These are phyloP conservation scores for Tilletia horrida DNA, from an alignment of 1,284 basidiomycete species.

Conservation along the genomic window DNA sequence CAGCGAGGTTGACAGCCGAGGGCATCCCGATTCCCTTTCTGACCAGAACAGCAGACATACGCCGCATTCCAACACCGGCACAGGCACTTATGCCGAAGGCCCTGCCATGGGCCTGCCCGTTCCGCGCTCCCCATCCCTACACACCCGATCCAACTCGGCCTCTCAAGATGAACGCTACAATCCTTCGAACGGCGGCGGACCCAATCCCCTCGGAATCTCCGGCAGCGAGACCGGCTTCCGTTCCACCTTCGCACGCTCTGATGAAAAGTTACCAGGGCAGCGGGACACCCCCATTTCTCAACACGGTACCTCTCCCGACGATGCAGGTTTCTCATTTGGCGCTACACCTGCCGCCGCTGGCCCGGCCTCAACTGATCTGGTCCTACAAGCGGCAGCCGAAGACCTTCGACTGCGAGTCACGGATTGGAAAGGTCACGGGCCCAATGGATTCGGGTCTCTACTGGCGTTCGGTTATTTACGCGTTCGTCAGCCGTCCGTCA, in stretches of 20 bases:
- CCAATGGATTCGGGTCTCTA: constrained; percentile 74
- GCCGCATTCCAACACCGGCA: not conserved
- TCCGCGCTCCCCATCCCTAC: not conserved
- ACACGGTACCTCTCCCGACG: constrained; percentile 24
- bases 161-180: constrained; percentile 3
- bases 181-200: not conserved
- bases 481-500: constrained; percentile 78
- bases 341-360: constrained; percentile 36
- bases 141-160: not conserved
- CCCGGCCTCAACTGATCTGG: constrained; percentile 4
- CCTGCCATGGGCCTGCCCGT: not conserved
- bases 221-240: constrained; percentile 23
- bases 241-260: constrained; percentile 24
- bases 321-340: constrained; percentile 34
- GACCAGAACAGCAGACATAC: not conserved
- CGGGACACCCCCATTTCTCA: constrained; percentile 1
- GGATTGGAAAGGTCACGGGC: constrained; percentile 89
- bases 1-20: not conserved
- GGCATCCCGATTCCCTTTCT: not conserved
- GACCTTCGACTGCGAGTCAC: constrained; percentile 82
- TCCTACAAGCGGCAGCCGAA: constrained; percentile 72
- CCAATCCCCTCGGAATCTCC: constrained; percentile 40
- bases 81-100: not conserved
- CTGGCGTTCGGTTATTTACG: constrained; percentile 86
- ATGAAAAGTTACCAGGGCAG: constrained; percentile 10